Evolutionary conservation across 2,329 filamentous ascomycete genomes (phyloP).

Genomic region (Pezicula radicicola): DNA sequence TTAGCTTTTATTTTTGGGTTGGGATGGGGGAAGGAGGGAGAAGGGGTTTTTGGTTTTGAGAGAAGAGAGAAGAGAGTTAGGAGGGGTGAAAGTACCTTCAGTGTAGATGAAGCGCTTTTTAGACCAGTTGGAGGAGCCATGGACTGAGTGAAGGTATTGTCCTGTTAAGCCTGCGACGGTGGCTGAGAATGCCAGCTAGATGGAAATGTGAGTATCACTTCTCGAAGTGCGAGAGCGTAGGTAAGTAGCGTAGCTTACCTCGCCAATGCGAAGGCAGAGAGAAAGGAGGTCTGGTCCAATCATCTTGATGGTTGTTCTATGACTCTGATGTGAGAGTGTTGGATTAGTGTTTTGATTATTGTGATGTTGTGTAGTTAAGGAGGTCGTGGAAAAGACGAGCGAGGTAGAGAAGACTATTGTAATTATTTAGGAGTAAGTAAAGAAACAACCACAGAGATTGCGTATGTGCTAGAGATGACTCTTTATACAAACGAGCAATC

Average conservation of each 20-base stretch:
- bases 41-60: not conserved
- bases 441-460: too few species aligned
- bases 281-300: conserved; percentile 16
- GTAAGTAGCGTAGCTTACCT: conserved; percentile 18
- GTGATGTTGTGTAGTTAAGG: too few species aligned
- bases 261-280: conserved; percentile 21
- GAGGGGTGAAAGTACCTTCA: conserved; percentile 30
- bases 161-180: conserved; percentile 71
- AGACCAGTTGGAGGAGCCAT: conserved; percentile 46
- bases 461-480: too few species aligned
- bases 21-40: too few species aligned
- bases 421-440: too few species aligned
- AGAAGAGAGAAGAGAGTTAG: not conserved
- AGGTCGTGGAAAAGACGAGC: too few species aligned
- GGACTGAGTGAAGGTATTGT: conserved; percentile 52
- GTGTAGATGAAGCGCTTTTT: conserved; percentile 72
- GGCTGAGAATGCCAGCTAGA: conserved; percentile 66
- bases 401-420: too few species aligned
- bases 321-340: not conserved
- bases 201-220: too few species aligned
- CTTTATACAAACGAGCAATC: too few species aligned
- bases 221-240: too few species aligned
- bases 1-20: not conserved
- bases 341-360: not conserved
- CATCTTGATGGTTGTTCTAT: conserved; percentile 12